Evolutionary conservation across 148 eudicot species (phyloP), one percentile per base, ranked within the genome.

Genomic region (Rhododendron vialii): DNA sequence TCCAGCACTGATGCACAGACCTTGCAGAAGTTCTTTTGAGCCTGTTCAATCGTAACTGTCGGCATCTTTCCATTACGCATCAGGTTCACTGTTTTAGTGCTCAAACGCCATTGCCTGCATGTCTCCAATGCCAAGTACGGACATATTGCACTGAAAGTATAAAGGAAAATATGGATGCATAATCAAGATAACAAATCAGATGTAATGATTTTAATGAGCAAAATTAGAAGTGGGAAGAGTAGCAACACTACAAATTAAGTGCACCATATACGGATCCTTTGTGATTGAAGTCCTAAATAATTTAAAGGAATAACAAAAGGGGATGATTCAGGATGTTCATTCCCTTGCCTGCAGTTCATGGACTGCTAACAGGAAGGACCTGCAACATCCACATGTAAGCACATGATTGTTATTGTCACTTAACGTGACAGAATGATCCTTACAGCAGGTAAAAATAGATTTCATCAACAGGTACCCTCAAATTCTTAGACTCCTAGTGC

Each of bases 51-150:
- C 47, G 99, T 95, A 85, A 97, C 99, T 82, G 96, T 95, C 22
- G 98, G 98, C 96, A 97, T 97, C 87, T 97, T 97, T 73, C 99
- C 99, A 84, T 95, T 93, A 71, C 98, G 92, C 99, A 97, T 97
- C 91, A 97, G 90, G 87, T 93, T 97, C 85, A 95, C 96, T 78
- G 99, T 97, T 92, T 97, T 97, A 83, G 71, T 97, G 94, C 99
- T 97, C 86, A 97, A 88, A 87, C 99, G 95, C 99, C 99, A 97
- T 88, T 95, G 99, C 18, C 99, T 93, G 86, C 98, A 95, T 83
- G 99, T 97, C 92, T 97, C 99, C 86, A 97, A 85, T 41, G 98
- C 99, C 93, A 97, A 89, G 91, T 97, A 97, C 5, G 99, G 99
- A 89, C 98, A 97, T 71, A 97, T 91, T 59, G 99, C 99, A 92